A percentile compares a stretch with the other conserved stretches of the same genome.
These are phyloP conservation scores for Letharia columbiana DNA, from an alignment of 495 filamentous ascomycete species.

Conservation along the genomic window DNA sequence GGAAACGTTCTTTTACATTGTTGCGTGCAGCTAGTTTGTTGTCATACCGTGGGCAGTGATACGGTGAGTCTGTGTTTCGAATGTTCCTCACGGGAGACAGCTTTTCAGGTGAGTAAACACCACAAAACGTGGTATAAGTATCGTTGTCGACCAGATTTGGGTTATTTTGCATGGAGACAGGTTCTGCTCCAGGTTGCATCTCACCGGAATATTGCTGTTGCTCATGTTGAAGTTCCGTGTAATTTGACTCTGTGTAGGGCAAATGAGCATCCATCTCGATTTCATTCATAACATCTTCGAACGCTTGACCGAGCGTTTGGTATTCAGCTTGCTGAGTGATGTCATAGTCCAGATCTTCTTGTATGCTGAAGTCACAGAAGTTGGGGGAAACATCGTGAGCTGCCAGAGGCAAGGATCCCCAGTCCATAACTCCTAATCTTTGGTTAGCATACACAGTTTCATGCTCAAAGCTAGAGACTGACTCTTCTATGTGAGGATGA, in stretches of 20 bases:
- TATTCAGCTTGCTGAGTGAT: not conserved
- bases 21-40: accelerated
- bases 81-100: not conserved
- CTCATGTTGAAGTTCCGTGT: not conserved
- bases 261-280: not conserved
- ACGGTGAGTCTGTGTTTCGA: not conserved
- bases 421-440: not conserved
- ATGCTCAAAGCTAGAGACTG: not conserved
- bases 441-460: not conserved
- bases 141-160: not conserved
- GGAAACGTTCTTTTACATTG: not conserved
- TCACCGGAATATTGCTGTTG: not conserved
- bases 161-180: not conserved
- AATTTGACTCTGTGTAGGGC: not conserved
- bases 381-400: not conserved
- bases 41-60: not conserved
- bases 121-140: not conserved
- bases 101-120: not conserved
- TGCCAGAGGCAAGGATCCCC: not conserved
- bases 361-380: not conserved
- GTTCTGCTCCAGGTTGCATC: not conserved
- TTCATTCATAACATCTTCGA: not conserved
- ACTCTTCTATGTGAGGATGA: not conserved
- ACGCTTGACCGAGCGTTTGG: not conserved
- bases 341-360: not conserved